Conservation (phyloP, 2,329 filamentous ascomycete genomes). For the Cadophora sp. region DNA sequence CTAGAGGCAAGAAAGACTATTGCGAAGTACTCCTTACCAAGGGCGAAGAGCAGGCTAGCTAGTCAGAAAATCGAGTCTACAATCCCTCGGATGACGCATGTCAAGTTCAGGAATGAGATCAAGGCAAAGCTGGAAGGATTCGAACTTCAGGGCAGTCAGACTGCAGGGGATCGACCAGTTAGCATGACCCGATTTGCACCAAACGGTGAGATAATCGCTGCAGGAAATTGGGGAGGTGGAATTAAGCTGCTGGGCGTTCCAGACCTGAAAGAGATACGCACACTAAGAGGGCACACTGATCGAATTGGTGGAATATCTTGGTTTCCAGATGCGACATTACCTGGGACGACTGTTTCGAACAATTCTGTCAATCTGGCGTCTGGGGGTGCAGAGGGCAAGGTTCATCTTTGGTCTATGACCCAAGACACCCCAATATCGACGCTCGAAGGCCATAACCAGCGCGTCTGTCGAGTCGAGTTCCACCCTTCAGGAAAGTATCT, state of each 20-base stretch:
- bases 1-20: constrained; percentile 80
- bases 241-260: constrained; percentile 88
- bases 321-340: constrained; percentile 82
- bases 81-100: constrained; percentile 87
- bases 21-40: constrained; percentile 81
- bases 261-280: constrained; percentile 77
- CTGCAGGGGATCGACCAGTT: constrained; percentile 87
- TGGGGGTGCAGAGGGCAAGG: constrained; percentile 84
- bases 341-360: constrained; percentile 72
- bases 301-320: constrained; percentile 91
- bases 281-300: constrained; percentile 83
- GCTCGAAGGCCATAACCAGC: constrained; percentile 81
- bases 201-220: constrained; percentile 81
- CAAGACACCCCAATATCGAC: constrained; percentile 86
- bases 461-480: constrained; percentile 92
- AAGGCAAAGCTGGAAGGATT: constrained; percentile 84
- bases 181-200: constrained; percentile 93
- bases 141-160: constrained; percentile 92
- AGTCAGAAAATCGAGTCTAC: constrained; percentile 81
- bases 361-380: constrained; percentile 85
- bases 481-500: constrained; percentile 91
- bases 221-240: constrained; percentile 91
- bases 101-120: constrained; percentile 88
- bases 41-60: constrained; percentile 77
- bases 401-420: constrained; percentile 89